Evolutionary conservation across 2,329 filamentous ascomycete genomes (phyloP).

Genomic region (Aspergillus aculeatus): DNA sequence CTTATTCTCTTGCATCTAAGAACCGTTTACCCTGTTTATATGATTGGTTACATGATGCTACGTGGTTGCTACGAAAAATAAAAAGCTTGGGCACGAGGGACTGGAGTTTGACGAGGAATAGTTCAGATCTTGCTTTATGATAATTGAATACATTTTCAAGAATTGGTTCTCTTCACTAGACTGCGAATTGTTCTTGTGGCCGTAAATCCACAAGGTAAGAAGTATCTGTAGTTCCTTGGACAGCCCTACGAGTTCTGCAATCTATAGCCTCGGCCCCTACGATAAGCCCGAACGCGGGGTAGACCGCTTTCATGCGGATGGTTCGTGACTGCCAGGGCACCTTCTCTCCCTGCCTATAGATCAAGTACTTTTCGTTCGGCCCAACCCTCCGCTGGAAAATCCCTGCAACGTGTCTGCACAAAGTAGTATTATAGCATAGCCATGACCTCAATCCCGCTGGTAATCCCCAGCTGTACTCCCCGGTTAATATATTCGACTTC

Average conservation of each 20-base stretch:
- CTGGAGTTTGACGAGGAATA: constrained; percentile 34
- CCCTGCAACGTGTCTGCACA: no score
- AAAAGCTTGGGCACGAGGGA: constrained; percentile 33
- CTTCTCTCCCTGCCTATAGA: background rate
- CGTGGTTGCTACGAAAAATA: constrained; percentile 28
- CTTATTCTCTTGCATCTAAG: constrained; percentile 17
- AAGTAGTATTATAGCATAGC: background rate
- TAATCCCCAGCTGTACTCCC: constrained; percentile 3
- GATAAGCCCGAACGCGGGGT: background rate
- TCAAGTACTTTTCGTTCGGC: background rate
- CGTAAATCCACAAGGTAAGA: no score
- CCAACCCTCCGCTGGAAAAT: background rate
- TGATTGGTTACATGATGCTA: constrained; percentile 27
- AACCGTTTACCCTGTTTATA: constrained; percentile 23
- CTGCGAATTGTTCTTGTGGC: background rate
- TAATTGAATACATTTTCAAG: constrained; percentile 9
- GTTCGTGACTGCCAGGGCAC: background rate
- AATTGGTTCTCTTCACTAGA: background rate
- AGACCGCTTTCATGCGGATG: background rate
- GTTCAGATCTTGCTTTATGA: constrained; percentile 15
- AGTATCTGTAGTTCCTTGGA: background rate
- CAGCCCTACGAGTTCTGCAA: background rate
- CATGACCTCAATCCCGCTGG: constrained; percentile 13
- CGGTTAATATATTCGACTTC: constrained; percentile 11
- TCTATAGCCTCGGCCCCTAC: background rate